Base-by-base conservation (phyloP, 192 early-diverging fungal species). In the Chytriomyces sp. region DNA sequence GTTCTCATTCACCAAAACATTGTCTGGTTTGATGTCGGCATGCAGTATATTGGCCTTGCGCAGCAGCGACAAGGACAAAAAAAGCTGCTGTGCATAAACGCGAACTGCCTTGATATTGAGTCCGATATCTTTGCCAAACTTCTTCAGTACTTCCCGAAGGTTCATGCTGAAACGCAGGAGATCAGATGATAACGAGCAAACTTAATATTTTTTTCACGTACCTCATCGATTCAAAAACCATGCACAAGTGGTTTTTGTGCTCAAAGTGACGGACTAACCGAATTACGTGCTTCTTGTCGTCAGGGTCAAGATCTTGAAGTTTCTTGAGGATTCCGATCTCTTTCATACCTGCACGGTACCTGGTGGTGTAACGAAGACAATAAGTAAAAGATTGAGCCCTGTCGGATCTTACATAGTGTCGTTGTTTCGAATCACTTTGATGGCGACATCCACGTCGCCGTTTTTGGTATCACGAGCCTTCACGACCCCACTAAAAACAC, bases 11-110 rank as follows among this genome's bases (percentile, higher is more conserved):
- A 95, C 96, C 61, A 99, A 83, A 72, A 98, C 93, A 79, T 99
- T 99, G 73, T 99, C 96, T 0, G 97, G 97, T 76, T 99, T 99
- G 80, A 99, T 93, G 76, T 99, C 97, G 52, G 95, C 93, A 73
- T 99, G 97, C 7, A 98, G 70, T 17, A 99, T 82, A 28, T 89
- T 88, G 78, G 90, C 90, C 73, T 90, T 90, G 64, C 89, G 89
- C 28, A 99, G 80, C 10, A 94, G 78, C 37, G 93, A 91, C 54
- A 98, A 82, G 4, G 94, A 83, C 57, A 93, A 75, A 58, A 99
- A 91, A 54, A 99, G 82, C 53, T 99, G 97, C 40, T 91, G 90
- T 7, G 92, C 93, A 77, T 98, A 99, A 14, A 91, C 81, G 12
- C 92, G 88, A 22, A 99, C 95, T 0, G 97, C 94, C 70, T 92